These are phyloP conservation scores for Arabidopsis suecica DNA, from an alignment of 345 rosid species.

Conservation along the genomic window DNA sequence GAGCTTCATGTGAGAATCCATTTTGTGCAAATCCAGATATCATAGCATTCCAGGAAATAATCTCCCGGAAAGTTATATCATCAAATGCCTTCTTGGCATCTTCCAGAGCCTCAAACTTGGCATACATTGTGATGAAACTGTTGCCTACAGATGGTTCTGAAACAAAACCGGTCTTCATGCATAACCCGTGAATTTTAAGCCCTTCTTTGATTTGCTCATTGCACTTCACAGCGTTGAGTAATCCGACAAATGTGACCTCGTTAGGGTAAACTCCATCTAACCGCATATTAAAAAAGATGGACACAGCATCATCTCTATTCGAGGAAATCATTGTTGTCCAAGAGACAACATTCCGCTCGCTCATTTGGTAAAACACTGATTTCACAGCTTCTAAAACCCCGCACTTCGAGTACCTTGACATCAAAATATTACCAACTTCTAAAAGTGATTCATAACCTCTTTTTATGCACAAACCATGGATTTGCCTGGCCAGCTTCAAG, in stretches of 20 bases:
- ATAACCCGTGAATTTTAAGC: conserved; percentile 63
- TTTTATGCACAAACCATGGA: conserved; percentile 77
- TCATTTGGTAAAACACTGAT: conserved; percentile 61
- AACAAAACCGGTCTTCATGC: conserved; percentile 58
- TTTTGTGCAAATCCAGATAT: conserved; percentile 83
- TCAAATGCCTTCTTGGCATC: conserved; percentile 64
- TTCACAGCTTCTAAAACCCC: conserved; percentile 61
- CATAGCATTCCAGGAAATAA: conserved; percentile 83
- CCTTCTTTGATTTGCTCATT: conserved; percentile 60
- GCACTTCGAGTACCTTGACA: conserved; percentile 75
- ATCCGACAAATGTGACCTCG: conserved; percentile 73
- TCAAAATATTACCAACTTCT: conserved; percentile 72
- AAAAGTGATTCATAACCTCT: conserved; percentile 63
- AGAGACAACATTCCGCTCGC: conserved; percentile 71
- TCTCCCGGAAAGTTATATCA: conserved; percentile 59
- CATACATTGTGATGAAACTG: conserved; percentile 87
- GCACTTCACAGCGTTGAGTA: conserved; percentile 61
- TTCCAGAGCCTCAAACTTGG: conserved; percentile 64
- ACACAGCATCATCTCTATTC: conserved; percentile 57
- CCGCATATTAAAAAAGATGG: conserved; percentile 70
- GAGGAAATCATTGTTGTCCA: conserved; percentile 88
- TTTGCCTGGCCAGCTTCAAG: conserved; percentile 72
- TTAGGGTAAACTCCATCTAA: conserved; percentile 74
- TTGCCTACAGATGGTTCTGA: conserved; percentile 63
- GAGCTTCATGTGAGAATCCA: conserved; percentile 62